Evolutionary conservation across 2,329 filamentous ascomycete species (phyloP), one percentile per base, ranked within the genome.

Genomic region (Orbilia brochopaga): DNA sequence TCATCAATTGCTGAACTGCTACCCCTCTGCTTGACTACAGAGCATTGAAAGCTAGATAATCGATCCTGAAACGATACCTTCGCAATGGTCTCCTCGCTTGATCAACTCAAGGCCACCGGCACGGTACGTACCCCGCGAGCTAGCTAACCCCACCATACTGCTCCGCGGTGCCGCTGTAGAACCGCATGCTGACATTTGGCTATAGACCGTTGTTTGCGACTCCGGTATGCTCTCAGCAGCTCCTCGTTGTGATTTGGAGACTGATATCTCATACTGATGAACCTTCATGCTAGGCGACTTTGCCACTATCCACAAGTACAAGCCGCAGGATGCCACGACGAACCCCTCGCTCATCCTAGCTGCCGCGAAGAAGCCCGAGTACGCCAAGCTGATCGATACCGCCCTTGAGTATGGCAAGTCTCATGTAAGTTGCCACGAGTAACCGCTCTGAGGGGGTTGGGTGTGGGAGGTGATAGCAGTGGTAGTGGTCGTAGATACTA

Each of bases 271-370:
- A 13, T 5, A 17, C 15, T 61, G 11, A 30, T n/a, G 56, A 19
- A 5, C 5, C 35, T 1, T 40, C 6, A 2, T 5, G 24, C 58
- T 60, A 75, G 73, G 76, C 74, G 70, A 84, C 79, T 81, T 82
- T 76, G 81, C 83, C 87, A 92, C 92, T 82, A 99, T 99, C 82
- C 92, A 86, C 85, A 97, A 97, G 86, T 99, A 99, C 88, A 96
- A 96, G 88, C 94, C 94, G 76, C 92, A 99, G 86, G 94, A 99
- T 90, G 94, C 94, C 80, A 99, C 94, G 81, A 99, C 94, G 85
- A 99, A 99, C 88, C 94, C 94, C 73, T 97, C 94, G 75, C 86
- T 99, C 81, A 97, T 99, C 83, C 90, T 99, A 80, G 93, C 92
- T 77, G 94, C 94, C 75, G 92, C 94, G 80, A 97, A 99, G 87